Evolutionary conservation across 176 grass and related monocot genomes (phyloP), one percentile per base, ranked within the genome.

Genomic region (Aegilops speltoides): DNA sequence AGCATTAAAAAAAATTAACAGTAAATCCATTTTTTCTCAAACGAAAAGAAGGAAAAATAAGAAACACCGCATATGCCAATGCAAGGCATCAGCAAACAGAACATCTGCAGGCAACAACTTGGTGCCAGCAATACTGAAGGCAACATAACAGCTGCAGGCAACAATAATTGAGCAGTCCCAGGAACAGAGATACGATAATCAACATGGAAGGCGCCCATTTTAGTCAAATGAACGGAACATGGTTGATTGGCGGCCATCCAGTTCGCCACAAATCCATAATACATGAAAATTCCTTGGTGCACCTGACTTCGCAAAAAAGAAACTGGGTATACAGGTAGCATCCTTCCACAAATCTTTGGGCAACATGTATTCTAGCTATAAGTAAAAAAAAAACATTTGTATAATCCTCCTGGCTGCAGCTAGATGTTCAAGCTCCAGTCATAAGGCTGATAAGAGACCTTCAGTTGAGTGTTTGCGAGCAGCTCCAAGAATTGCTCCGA

Each of bases 381-480:
- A 56, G 56, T 3, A 54, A 84, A 89, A 76, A 87, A 76, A 73
- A 86, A 89, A 79, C 37, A 41, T 83, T 52, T 45, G 4, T 76
- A 75, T 69, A 65, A 75, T 4, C 74, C 70, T 4, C 74, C 70
- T 7, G 45, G 20, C 19, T 68, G 69, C 50, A 64, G 62, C 89
- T 92, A 95, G 75, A 86, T 88, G 79, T 98, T 98, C 43, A 90
- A 59, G 79, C 90, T 88, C 96, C 96, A 98, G 74, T 98, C 96
- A 60, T 95, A 98, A 25, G 80, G 73, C 68, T 95, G 96, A 80
- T 98, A 95, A 31, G 74, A 69, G 54, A 98, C 93, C 89, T 91
- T 98, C 83, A 95, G 23, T 43, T 93, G 90, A 73, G 86, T 89
- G 80, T 76, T 92, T 10, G 86, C 86, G 37, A 98, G 96, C 64